Evolutionary conservation across 1,284 basidiomycete species (phyloP).

Genomic region (Sanghuangporus sanghuang): DNA sequence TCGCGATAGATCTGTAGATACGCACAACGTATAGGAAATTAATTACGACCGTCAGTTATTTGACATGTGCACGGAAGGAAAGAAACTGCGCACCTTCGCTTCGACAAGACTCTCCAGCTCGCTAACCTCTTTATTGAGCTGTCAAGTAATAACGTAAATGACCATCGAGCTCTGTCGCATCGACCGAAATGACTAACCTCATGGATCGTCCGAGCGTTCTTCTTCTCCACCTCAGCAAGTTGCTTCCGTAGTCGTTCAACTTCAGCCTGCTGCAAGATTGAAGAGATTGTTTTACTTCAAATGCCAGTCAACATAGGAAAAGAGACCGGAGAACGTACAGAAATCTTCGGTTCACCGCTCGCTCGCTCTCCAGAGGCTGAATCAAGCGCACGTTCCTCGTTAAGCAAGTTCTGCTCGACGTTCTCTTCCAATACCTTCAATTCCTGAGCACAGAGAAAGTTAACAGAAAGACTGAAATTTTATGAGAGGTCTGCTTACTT

Average conservation of each 20-base stretch:
- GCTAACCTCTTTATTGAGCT: slow-evolving; percentile 88
- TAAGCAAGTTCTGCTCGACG: slow-evolving; percentile 56
- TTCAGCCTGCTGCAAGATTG: slow-evolving; percentile 40
- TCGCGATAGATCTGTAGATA: slow-evolving; percentile 77
- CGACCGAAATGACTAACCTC: slow-evolving; percentile 44
- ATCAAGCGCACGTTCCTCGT: slow-evolving; percentile 43
- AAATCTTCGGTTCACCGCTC: slow-evolving; percentile 31
- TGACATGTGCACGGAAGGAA: neutral
- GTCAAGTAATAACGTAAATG: neutral
- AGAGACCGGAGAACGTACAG: slow-evolving; percentile 34
- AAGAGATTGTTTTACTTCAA: neutral
- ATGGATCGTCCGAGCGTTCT: slow-evolving; percentile 62
- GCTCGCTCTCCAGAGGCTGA: slow-evolving; percentile 27
- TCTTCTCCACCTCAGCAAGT: slow-evolving; percentile 64
- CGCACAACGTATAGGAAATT: slow-evolving; percentile 1
- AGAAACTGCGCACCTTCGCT: slow-evolving; percentile 60
- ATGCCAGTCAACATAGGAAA: neutral
- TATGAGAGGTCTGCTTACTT: slow-evolving; percentile 35
- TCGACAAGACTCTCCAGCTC: slow-evolving; percentile 88
- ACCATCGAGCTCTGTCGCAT: neutral
- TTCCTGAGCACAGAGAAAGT: slow-evolving; percentile 40
- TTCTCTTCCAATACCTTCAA: slow-evolving; percentile 70
- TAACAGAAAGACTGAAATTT: neutral
- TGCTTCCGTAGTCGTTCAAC: slow-evolving; percentile 67
- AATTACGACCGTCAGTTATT: neutral